Base-by-base conservation (phyloP, 306 rosid species). In the Prunus salicina region DNA sequence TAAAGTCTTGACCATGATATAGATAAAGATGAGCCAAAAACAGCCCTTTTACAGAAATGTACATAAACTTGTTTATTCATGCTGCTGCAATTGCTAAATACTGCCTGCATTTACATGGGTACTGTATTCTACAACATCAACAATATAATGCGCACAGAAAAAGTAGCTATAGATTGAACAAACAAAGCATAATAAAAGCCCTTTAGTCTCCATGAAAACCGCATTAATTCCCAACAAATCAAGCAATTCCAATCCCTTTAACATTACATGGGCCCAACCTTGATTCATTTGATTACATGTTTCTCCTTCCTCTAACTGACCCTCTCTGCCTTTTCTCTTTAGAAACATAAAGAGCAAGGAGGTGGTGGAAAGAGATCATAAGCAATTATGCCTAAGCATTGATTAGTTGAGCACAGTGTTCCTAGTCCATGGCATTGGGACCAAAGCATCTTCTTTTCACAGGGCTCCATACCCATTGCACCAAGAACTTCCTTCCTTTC, bases 391-490 rank as follows among this genome's bases (percentile, higher is more conserved):
- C 53, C 5, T 15, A 22, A 38, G 56, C 43, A 13, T 5, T 71
- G 12, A 13, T 38, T 53, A 41, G 57, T 73, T 10, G 4, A 18
- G 24, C 43, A 73, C 27, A 41, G 41, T 22, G 18, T 30, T 15
- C 69, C 77, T 79, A 86, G 67, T 86, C 84, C 16, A 73, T 49
- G 6, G 90, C 90, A 77, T 87, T 87, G 41, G 90, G 90, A 30
- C 90, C 90, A 84, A 84, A 84, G 53, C 90, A 87, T 68, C 88
- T 87, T 69, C 60, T 79, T 80, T 50, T 75, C 34, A 84, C 69
- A 52, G 88, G 90, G 71, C 77, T 77, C 90, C 90, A 87, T 11
- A 87, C 72, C 90, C 90, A 84, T 28, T 87, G 90, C 30, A 87
- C 84, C 60, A 87, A 2, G 38, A 87, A 87, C 64, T 64, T 87